Percentiles rank a stretch among this genome's conserved stretches.
These are phyloP conservation scores for Brassica hybrid DNA, from an alignment of 441 rosid species.

Conservation along the genomic window DNA sequence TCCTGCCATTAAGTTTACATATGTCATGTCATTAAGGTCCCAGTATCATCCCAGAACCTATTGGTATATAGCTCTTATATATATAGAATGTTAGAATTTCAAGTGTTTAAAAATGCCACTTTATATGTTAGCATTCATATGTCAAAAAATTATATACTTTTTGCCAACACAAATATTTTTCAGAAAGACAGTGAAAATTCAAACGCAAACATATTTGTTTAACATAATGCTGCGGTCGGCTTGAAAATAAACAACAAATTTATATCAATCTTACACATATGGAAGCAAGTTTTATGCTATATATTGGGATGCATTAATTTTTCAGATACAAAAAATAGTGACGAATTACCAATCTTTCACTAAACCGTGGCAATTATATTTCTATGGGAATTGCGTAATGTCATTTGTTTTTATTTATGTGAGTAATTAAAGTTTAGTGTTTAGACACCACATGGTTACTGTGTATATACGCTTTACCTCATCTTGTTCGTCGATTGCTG, in stretches of 20 bases:
- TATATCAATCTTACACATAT: background rate
- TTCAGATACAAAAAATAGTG: background rate
- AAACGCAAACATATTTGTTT: background rate
- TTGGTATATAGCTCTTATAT: background rate
- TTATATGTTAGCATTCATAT: background rate
- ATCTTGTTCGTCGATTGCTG: conserved; percentile 35
- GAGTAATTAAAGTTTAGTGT: conserved; percentile 9
- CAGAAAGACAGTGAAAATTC: background rate
- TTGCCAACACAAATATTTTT: background rate
- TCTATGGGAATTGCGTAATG: background rate
- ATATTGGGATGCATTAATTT: background rate
- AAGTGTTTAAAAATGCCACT: background rate
- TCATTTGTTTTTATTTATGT: background rate
- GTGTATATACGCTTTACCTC: conserved; percentile 25
- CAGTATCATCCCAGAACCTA: background rate
- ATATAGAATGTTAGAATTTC: background rate
- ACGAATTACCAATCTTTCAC: background rate
- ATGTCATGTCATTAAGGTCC: background rate
- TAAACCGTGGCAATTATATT: background rate
- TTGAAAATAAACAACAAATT: background rate
- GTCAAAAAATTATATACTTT: background rate
- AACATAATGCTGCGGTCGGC: background rate
- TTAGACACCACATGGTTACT: background rate
- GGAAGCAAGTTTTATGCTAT: background rate
- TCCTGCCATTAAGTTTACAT: conserved; percentile 16